Evolutionary conservation across 768 basidiomycete species (phyloP), one percentile per base, ranked within the genome.

Genomic region (Gymnopilus junonius): DNA sequence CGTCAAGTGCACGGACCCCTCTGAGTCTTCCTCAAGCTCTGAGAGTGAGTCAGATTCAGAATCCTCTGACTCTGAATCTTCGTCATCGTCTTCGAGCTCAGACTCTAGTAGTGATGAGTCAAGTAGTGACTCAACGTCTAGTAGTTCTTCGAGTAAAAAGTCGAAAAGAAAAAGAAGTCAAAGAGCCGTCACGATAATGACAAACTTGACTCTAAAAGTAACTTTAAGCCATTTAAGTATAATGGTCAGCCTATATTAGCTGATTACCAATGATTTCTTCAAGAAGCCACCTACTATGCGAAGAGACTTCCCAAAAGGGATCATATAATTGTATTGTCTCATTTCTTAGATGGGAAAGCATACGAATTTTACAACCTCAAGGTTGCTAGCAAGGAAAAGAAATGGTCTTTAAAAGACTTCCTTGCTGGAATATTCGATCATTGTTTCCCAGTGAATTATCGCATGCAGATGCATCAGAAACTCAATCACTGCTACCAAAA

Each of bases 371-470:
- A n/a, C n/a, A n/a, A n/a, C n/a, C n/a, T n/a, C n/a, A n/a, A n/a
- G n/a, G n/a, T n/a, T n/a, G n/a, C n/a, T n/a, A n/a, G n/a, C n/a
- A n/a, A n/a, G n/a, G n/a, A n/a, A n/a, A n/a, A 72, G 8, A 27
- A 66, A 0, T 80, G 77, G 77, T 62, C 39, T 0, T 20, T 80
- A 0, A 45, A 62, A 6, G 20, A 67, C 0, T 79, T 80, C 61
- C 77, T 76, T 46, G 20, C 45, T 0, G 74, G 68, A 43, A 21
- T 80, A 8, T 80, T 77, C 54, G 69, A 80, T n/a, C 76, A 75
- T 20, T 78, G 78, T 27, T 81, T 80, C 60, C 78, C 79, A 0
- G 34, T 65, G 0, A 43, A 63, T 29, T 64, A 54, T 29, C 17
- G 34, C 2, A 25, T 55, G 17, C 39, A 74, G 20, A 76, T 76